Base-by-base conservation (phyloP, 2,329 filamentous ascomycete species). In the Hypoxylon sp. region DNA sequence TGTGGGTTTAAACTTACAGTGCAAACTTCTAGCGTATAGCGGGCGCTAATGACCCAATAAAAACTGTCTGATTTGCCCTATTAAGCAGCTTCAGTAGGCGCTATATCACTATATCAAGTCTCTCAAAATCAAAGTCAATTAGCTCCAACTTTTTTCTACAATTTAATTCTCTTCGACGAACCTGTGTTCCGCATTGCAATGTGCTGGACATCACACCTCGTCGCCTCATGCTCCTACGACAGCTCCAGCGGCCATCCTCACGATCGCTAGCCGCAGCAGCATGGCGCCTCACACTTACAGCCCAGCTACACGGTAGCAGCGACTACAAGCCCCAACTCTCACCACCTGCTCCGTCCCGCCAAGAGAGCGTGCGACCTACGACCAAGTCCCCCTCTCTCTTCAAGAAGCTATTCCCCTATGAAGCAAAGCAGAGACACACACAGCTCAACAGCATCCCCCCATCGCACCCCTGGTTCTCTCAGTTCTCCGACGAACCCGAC, bases 351-450 rank as follows among this genome's bases (percentile, higher is more conserved):
- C 29, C 14, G 5, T 59, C 51, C 24, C 44, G 67, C 60, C 48
- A 61, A 67, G 44, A 61, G 44, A 39, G 42, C 26, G 9, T 42
- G 17, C 29, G 8, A 53, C n/a, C 58, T 13, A 17, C 48, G 31
- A 57, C 59, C 58, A 63, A 66, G 26, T 52, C 74, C 26, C 64
- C 62, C 9, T 79, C 81, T 3, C 75, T 84, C 8, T 82, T 82
- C 65, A 80, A 83, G 58, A 83, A 87, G 71, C 82, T 90, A 0
- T 89, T 89, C 71, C 87, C 87, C 4, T 84, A 87, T 71, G 83
- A 85, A 60, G 78, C 77, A 17, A 79, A 77, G 70, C 65, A 66
- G 39, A 63, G 75, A 61, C 70, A 67, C 46, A 63, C 42, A 9
- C 48, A 17, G n/a, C 64, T 17, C 60, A 60, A 10, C 73, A 37